Evolutionary conservation across 371 early-diverging fungal species (phyloP).

Genomic region (Mucor irregularis): DNA sequence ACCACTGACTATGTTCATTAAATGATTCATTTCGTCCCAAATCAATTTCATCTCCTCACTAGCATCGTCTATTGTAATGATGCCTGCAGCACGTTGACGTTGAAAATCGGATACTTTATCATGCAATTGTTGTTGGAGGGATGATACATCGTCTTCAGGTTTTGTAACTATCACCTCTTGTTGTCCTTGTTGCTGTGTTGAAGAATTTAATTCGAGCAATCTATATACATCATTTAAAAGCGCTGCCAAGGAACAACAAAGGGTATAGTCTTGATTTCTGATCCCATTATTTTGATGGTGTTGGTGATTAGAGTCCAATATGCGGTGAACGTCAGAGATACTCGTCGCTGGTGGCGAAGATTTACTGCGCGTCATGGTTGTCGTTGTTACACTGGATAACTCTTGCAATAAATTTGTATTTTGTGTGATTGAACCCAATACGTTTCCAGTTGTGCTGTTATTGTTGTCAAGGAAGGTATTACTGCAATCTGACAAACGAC

Average conservation of each 20-base stretch:
- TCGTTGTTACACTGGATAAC: background rate
- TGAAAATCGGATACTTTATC: constrained; percentile 31
- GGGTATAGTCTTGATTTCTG: constrained; percentile 33
- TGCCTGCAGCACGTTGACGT: constrained; percentile 15
- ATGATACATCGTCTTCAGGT: background rate
- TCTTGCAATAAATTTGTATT: constrained; percentile 23
- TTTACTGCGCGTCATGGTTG: constrained; percentile 22
- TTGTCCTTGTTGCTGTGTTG: background rate
- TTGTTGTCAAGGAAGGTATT: background rate
- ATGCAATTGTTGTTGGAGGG: constrained; percentile 28
- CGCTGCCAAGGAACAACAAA: constrained; percentile 46
- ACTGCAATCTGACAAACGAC: constrained; percentile 30
- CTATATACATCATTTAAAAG: constrained; percentile 41
- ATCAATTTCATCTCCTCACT: constrained; percentile 26
- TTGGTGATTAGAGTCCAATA: constrained; percentile 21
- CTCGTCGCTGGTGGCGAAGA: constrained; percentile 35
- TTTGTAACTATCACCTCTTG: background rate
- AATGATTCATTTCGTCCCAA: constrained; percentile 45
- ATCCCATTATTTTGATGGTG: too few relatives aligned
- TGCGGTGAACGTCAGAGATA: constrained; percentile 30
- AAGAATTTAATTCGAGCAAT: constrained; percentile 31
- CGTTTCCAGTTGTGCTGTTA: background rate
- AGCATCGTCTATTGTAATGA: constrained; percentile 1
- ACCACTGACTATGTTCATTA: constrained; percentile 34
- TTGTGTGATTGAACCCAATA: constrained; percentile 36